phyloP scores from a whole-genome alignment of 2,329 filamentous ascomycete species.

The Mycosphaerella arachidis region DNA sequence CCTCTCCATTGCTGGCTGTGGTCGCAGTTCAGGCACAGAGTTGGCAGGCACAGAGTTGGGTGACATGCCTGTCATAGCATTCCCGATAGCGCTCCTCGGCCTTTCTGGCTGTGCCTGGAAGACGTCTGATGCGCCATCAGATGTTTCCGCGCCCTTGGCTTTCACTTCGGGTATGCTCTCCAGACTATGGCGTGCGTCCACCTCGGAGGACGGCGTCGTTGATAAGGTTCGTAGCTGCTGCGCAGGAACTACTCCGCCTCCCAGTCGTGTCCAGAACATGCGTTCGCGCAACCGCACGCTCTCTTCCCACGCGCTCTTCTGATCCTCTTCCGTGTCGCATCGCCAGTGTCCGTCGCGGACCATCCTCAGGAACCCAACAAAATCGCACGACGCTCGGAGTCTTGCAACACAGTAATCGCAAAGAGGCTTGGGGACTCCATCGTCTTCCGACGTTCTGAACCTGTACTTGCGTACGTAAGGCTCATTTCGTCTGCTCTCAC shows the following conservation, averaged over 20 bases:
- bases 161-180: constrained; percentile 21
- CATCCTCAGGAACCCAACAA: constrained; percentile 84
- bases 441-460: constrained; percentile 82
- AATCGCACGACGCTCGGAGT: constrained; percentile 84
- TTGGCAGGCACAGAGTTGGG: constrained; percentile 3
- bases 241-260: constrained; percentile 80
- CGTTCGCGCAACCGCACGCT: constrained; percentile 82
- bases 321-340: constrained; percentile 74
- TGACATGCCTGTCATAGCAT: constrained; percentile 9
- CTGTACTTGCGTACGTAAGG: constrained; percentile 74
- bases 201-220: constrained; percentile 12
- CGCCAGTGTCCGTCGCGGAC: constrained; percentile 90
- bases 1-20: constrained; percentile 1
- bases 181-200: constrained; percentile 14
- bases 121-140: not conserved
- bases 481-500: constrained; percentile 69
- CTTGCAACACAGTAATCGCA: constrained; percentile 83
- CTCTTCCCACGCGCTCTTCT: constrained; percentile 90
- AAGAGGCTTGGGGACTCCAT: constrained; percentile 80
- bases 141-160: not conserved
- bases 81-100: constrained; percentile 8
- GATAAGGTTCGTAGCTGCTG: constrained; percentile 20
- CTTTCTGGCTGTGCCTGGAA: constrained; percentile 7
- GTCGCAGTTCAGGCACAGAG: constrained; percentile 9
- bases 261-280: constrained; percentile 95